Evolutionary conservation across 805 yeast genomes (phyloP).

Genomic region (Kodamaea sagamina): DNA sequence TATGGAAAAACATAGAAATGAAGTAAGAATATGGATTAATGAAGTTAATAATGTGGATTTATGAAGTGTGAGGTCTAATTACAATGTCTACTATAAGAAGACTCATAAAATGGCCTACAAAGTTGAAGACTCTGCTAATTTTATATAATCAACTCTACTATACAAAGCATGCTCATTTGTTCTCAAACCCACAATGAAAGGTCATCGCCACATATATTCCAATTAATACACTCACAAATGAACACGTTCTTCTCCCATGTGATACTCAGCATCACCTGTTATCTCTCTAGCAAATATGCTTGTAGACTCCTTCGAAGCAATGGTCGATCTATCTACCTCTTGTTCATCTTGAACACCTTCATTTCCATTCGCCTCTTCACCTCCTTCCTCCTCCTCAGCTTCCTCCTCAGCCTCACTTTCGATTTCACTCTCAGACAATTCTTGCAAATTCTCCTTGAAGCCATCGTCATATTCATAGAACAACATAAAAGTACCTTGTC

Average conservation of each 20-base stretch:
- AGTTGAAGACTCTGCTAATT: too few species aligned
- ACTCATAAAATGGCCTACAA: too few species aligned
- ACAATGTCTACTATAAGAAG: too few species aligned
- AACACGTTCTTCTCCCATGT: slow-evolving; percentile 17
- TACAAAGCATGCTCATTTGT: too few species aligned
- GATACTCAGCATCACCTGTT: slow-evolving; percentile 11
- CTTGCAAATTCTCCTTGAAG: slow-evolving; percentile 15
- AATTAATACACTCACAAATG: slow-evolving; percentile 14
- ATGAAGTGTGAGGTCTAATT: too few species aligned
- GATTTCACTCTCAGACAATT: slow-evolving; percentile 15
- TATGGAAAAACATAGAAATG: neutral
- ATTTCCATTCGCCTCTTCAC: slow-evolving; percentile 14
- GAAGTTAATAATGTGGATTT: too few species aligned
- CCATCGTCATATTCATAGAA: slow-evolving; percentile 67
- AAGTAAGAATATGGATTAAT: too few species aligned
- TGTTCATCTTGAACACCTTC: slow-evolving; percentile 10
- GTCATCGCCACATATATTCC: too few species aligned
- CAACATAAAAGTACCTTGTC: slow-evolving; percentile 90
- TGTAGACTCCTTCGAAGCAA: neutral
- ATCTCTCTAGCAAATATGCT: slow-evolving; percentile 7
- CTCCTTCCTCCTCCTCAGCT: slow-evolving; percentile 12
- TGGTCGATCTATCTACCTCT: neutral
- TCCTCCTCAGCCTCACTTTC: slow-evolving; percentile 13
- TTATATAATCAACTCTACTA: too few species aligned
- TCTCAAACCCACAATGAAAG: too few species aligned